These are phyloP conservation scores for Smallanthus sonchifolius DNA, from an alignment of 129 eudicot species.

Conservation along the genomic window DNA sequence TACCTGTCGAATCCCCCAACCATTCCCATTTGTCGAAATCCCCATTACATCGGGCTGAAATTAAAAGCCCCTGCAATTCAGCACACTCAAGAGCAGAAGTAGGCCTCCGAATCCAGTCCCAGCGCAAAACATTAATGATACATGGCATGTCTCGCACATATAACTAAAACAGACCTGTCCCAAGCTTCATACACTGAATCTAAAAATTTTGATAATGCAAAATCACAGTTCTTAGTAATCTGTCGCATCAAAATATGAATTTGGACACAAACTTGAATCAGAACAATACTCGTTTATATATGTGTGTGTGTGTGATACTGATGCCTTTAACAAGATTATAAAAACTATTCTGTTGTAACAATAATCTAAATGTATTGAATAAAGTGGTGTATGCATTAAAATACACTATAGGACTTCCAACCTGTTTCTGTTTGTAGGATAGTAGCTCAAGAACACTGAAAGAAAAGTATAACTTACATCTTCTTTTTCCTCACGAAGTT, in stretches of 20 bases:
- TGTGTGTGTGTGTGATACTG: background rate
- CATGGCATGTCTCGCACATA: no score
- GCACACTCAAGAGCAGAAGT: no score
- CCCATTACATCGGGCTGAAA: no score
- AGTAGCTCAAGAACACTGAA: background rate
- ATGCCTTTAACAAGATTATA: background rate
- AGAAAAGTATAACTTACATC: constrained; percentile 57
- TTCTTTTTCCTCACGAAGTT: constrained; percentile 80
- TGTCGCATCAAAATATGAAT: background rate
- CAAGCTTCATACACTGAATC: no score
- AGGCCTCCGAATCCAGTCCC: no score
- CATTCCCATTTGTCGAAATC: no score
- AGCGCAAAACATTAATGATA: no score
- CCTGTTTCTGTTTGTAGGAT: background rate
- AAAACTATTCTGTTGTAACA: no score
- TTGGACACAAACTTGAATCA: background rate
- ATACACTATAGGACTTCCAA: background rate
- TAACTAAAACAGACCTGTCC: no score
- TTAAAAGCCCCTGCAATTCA: no score
- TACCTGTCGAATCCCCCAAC: no score
- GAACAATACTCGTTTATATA: background rate
- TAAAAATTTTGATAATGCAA: no score
- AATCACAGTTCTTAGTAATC: background rate
- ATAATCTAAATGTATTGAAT: background rate
- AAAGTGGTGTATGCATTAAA: background rate